Evolutionary conservation across 805 yeast species (phyloP), one percentile per base, ranked within the genome.

Genomic region (Yamadazyma phyllophila): DNA sequence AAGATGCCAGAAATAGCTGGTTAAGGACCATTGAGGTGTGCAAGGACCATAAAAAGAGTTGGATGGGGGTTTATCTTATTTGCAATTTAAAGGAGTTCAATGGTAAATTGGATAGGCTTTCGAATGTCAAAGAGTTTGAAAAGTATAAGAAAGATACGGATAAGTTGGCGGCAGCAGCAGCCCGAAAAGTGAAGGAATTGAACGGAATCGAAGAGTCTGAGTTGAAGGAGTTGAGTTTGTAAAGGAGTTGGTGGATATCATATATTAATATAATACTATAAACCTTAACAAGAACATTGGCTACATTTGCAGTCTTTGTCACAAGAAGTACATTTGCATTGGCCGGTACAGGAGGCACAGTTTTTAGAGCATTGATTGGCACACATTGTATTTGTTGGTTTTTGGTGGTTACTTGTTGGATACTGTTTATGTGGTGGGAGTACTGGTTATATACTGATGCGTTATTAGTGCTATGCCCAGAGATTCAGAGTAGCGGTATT

Each of bases 1-100:
- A 43, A 16, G 58, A 63, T 36, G 57, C 74, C 8, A 53, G 75
- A 37, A 59, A 82, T 54, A 76, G 80, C 57, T 85, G 78, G 52
- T 65, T 84, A 44, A 77, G 95, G 52, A 67, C 90, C 7, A 82
- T 89, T 5, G 98, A 94, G 62, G 69, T 91, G 32, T 82, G 88
- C 56, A 85, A 84, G 37, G 69, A 72, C 27, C 85, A 80, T 60
- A 64, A 78, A 15, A 75, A 88, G 52, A 85, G 88, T 12, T 91
- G 96, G 96, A 62, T 78, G 29, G 91, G 92, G 1, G 64, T 87
- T 2, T 72, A 70, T 35, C 55, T 73, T 9, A 61, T 78, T 2
- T 48, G 52, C 11, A 47, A 50, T 12, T 43, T 47, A 24, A 41
- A 31, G 13, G 50, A 41, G 4, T 52, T 63, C 38, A 48, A 52